Evolutionary conservation across 2,329 filamentous ascomycete species (phyloP), one percentile per base, ranked within the genome.

Genomic region (Hymenoscyphus fructigenus): DNA sequence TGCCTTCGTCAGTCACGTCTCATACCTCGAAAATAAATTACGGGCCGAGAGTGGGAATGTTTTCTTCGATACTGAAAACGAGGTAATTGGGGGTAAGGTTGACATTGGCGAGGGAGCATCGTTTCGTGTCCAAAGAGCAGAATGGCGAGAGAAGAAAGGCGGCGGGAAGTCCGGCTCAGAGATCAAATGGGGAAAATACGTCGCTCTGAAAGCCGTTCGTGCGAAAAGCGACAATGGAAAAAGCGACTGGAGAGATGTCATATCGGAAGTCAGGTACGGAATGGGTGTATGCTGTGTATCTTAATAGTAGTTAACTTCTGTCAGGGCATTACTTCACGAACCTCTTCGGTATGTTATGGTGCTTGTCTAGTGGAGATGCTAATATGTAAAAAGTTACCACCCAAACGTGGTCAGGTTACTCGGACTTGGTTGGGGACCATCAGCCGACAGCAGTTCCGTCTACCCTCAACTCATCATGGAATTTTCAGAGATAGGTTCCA

Each of bases 181-280:
- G 17, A 50, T 20, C 9, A 50, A 50, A 23, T 50, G 44, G 44
- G 44, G 44, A 2, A 50, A 50, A 50, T 23, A 50, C n/a, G 44
- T 50, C 17, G 44, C 44, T 10, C 44, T 50, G n/a, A 50, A 50
- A 7, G 44, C 44, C n/a, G 44, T 50, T 23, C 44, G 44, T 50
- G 44, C 44, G 10, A 50, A 12, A 20, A 2, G 10, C 3, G 6
- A 50, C 44, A 20, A 50, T 50, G n/a, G 44, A 15, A 50, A 50
- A n/a, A 50, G 44, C 20, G 44, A 50, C n/a, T 50, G 44, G 44
- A 20, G 44, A 50, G 44, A 50, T 20, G 44, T 50, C 2, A 50
- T 50, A 50, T 50, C n/a, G n/a, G 44, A 50, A 50, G n/a, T 50
- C 6, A 50, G 44, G 44, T 50, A 50, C 20, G n/a, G 44, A 50